These are phyloP conservation scores for Neurospora sp. DNA, from an alignment of 495 filamentous ascomycete species.

Conservation along the genomic window DNA sequence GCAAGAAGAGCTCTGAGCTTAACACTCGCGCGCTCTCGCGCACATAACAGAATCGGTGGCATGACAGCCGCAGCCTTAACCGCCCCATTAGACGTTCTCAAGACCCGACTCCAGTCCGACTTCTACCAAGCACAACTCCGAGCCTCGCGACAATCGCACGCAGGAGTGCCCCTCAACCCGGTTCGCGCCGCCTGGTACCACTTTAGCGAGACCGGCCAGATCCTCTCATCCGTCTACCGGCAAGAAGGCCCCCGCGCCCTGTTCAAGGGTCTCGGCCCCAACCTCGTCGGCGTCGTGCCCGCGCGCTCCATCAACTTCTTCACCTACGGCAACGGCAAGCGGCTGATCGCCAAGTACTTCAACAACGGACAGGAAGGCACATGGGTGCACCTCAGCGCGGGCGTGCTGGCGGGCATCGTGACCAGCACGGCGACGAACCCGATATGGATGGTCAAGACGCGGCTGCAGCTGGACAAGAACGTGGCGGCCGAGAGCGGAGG, in stretches of 20 bases:
- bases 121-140: conserved; percentile 69
- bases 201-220: conserved; percentile 70
- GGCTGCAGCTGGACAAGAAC: conserved; percentile 76
- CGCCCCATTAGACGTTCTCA: conserved; percentile 80
- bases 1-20: background rate
- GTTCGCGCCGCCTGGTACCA: conserved; percentile 45
- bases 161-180: conserved; percentile 30
- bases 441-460: conserved; percentile 88
- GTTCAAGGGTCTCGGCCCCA: conserved; percentile 84
- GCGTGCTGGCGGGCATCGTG: conserved; percentile 62
- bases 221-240: conserved; percentile 64
- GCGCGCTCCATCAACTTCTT: conserved; percentile 83
- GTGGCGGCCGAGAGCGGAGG: conserved; percentile 40
- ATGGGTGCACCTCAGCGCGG: conserved; percentile 63
- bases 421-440: conserved; percentile 85
- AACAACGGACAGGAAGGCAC: conserved; percentile 57
- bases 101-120: conserved; percentile 81
- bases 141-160: conserved; percentile 33
- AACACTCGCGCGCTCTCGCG: background rate
- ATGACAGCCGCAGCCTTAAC: conserved; percentile 83
- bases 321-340: conserved; percentile 81
- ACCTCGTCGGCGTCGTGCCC: conserved; percentile 77
- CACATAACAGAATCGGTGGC: conserved; percentile 56
- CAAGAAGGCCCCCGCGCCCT: conserved; percentile 73
- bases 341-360: conserved; percentile 55